Conservation (phyloP, 345 rosid species). For the Lenwebbia sp. region DNA sequence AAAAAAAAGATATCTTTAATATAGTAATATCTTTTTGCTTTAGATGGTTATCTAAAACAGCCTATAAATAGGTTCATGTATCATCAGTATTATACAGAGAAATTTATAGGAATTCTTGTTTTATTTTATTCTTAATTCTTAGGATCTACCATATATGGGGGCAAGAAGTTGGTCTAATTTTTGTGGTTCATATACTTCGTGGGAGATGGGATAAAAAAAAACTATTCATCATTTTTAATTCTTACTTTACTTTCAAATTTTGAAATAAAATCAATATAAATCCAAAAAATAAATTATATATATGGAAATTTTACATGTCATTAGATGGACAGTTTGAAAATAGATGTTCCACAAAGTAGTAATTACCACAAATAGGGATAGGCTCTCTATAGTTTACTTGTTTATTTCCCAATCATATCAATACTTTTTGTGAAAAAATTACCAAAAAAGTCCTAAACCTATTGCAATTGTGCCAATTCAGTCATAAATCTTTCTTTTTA, state of each 20-base stretch:
- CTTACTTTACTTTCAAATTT: not conserved
- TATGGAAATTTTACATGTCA: too few relatives aligned
- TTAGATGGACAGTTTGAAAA: not conserved
- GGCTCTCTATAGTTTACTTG: not conserved
- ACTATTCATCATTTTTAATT: not conserved
- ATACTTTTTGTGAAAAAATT: not conserved
- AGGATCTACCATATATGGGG: not conserved
- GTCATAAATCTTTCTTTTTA: too few relatives aligned
- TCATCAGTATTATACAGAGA: too few relatives aligned
- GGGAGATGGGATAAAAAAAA: not conserved
- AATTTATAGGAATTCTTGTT: too few relatives aligned
- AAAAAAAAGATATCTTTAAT: too few relatives aligned
- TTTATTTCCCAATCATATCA: not conserved
- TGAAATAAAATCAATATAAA: not conserved
- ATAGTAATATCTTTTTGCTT: too few relatives aligned
- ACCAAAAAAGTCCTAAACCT: too few relatives aligned
- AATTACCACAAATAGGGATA: not conserved
- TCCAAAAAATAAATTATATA: too few relatives aligned
- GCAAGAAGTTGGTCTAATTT: not conserved
- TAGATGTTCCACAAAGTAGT: not conserved
- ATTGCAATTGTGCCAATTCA: too few relatives aligned
- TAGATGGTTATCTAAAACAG: too few relatives aligned
- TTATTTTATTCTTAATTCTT: too few relatives aligned
- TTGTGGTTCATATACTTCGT: not conserved
- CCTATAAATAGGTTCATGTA: too few relatives aligned